phyloP scores from a whole-genome alignment of 2,329 filamentous ascomycete species.

The Aspergillus eucalypticola region DNA sequence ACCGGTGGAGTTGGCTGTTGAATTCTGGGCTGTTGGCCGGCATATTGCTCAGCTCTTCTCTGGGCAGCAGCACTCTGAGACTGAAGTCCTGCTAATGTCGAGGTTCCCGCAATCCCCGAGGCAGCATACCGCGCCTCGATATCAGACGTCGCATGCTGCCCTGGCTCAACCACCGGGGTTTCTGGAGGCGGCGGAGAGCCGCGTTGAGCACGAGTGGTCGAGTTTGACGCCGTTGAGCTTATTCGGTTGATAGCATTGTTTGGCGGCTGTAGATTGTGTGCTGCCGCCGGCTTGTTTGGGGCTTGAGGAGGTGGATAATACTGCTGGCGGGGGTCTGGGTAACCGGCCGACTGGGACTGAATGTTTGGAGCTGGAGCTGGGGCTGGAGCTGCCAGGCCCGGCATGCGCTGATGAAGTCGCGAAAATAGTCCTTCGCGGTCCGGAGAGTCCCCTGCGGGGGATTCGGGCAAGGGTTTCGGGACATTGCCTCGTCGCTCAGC shows the following conservation, averaged over 20 bases:
- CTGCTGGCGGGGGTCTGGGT: constrained; percentile 60
- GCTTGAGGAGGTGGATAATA: constrained; percentile 60
- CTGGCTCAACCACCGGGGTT: constrained; percentile 77
- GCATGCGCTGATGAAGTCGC: constrained; percentile 51
- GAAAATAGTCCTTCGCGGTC: constrained; percentile 82
- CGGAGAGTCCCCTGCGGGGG: constrained; percentile 71
- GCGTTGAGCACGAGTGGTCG: constrained; percentile 85
- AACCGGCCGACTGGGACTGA: constrained; percentile 41
- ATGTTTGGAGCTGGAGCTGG: constrained; percentile 24
- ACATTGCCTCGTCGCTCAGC: constrained; percentile 75
- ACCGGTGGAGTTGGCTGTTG: constrained; percentile 35
- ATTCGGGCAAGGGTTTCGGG: constrained; percentile 80
- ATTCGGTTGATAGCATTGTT: constrained; percentile 60
- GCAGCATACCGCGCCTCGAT: constrained; percentile 92
- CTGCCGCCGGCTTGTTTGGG: constrained; percentile 21
- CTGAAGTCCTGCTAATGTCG: constrained; percentile 74
- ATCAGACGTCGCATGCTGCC: constrained; percentile 69
- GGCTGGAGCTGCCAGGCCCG: constrained; percentile 40
- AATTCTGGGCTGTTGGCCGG: constrained; percentile 47
- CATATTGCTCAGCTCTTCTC: constrained; percentile 79
- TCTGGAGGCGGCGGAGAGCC: constrained; percentile 95
- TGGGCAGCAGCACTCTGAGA: constrained; percentile 77
- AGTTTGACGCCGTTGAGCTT: constrained; percentile 85
- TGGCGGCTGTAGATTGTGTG: constrained; percentile 50
- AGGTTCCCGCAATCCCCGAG: constrained; percentile 82